Conservation (phyloP, 2,329 filamentous ascomycete genomes). For the Monascus ruber region DNA sequence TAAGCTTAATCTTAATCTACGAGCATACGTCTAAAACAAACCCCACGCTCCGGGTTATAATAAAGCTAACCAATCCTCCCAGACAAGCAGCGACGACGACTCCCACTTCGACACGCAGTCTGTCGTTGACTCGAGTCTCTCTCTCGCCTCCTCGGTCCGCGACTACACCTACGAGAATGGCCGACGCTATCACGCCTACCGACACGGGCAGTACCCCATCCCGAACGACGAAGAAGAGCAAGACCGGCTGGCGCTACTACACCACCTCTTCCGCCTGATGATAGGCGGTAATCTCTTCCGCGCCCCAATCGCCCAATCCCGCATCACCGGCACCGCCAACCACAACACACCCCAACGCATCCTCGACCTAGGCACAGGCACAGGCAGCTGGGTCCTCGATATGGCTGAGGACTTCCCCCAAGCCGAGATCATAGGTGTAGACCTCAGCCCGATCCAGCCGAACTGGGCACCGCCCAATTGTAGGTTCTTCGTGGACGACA, state of each 20-base stretch:
- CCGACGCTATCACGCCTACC: slow-evolving; percentile 33
- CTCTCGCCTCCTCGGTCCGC: slow-evolving; percentile 27
- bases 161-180: slow-evolving; percentile 32
- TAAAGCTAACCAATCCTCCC: slow-evolving; percentile 2
- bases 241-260: slow-evolving; percentile 29
- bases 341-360: slow-evolving; percentile 11
- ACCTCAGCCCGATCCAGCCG: slow-evolving; percentile 25
- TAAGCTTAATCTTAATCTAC: slow-evolving; percentile 9
- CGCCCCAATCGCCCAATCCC: slow-evolving; percentile 21
- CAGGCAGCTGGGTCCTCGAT: slow-evolving; percentile 30
- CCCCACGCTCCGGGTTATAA: too few species aligned
- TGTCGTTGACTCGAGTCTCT: slow-evolving; percentile 30
- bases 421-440: slow-evolving; percentile 25
- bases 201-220: slow-evolving; percentile 30
- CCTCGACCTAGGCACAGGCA: slow-evolving; percentile 24
- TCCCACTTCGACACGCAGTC: slow-evolving; percentile 20
- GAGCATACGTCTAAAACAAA: neutral
- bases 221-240: slow-evolving; percentile 36
- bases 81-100: slow-evolving; percentile 19
- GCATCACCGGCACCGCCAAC: neutral
- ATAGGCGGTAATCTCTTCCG: slow-evolving; percentile 26
- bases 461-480: slow-evolving; percentile 39
- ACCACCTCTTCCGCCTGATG: slow-evolving; percentile 28
- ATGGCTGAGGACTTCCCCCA: slow-evolving; percentile 30
- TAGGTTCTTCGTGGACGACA: slow-evolving; percentile 37